Percentiles rank a stretch among this genome's conserved stretches.
Evolutionary conservation across 1,284 basidiomycete species (phyloP).

Genomic region (Meira miltonrushii): DNA sequence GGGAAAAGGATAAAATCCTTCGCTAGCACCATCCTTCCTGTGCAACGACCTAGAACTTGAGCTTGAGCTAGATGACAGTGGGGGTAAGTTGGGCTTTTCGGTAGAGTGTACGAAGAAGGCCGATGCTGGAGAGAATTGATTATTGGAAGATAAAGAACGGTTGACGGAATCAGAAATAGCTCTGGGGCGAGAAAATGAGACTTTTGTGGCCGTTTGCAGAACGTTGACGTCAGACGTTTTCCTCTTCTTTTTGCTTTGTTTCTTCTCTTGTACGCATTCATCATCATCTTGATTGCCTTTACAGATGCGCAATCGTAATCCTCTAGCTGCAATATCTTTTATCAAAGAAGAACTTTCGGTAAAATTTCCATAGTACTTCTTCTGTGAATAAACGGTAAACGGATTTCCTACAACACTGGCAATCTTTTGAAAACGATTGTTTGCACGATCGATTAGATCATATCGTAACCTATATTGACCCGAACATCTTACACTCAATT

Average conservation of each 20-base stretch:
- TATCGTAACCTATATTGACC: conserved; percentile 32
- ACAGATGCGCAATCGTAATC: conserved; percentile 10
- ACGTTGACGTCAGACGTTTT: background rate
- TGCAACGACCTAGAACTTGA: no score
- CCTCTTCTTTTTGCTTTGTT: conserved; percentile 2
- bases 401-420: conserved; percentile 11
- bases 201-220: no score
- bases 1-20: no score
- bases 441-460: conserved; percentile 21
- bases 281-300: background rate
- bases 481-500: conserved; percentile 28
- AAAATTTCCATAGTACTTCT: conserved; percentile 5
- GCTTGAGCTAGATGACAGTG: no score
- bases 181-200: no score
- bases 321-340: conserved; percentile 4
- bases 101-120: no score
- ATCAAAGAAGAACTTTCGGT: conserved; percentile 4
- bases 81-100: no score
- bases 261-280: background rate
- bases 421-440: background rate
- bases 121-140: no score
- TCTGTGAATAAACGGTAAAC: conserved; percentile 23
- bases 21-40: no score
- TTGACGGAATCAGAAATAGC: no score
- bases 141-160: no score